phyloP scores from a whole-genome alignment of 1,284 basidiomycete genomes.

The Coniferiporia weirii region DNA sequence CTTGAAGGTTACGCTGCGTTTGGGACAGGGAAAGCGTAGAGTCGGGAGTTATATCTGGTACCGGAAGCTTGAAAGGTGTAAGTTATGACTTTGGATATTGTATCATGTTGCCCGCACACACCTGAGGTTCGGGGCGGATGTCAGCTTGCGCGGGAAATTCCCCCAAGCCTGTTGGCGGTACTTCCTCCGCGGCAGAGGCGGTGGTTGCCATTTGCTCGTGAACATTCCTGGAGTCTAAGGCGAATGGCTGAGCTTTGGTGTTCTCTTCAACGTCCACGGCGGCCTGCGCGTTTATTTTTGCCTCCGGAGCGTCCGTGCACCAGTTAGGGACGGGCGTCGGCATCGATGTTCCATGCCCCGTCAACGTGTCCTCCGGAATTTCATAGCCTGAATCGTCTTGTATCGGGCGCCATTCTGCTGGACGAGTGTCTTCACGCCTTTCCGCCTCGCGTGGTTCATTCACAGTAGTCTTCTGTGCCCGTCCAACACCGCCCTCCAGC shows the following conservation, averaged over 20 bases:
- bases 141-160: neutral
- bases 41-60: neutral
- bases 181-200: neutral
- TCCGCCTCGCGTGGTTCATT: neutral
- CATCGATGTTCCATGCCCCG: neutral
- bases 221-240: neutral
- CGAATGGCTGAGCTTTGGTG: no score
- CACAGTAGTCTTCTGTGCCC: neutral
- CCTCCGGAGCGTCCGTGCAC: neutral
- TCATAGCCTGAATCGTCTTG: neutral
- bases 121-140: neutral
- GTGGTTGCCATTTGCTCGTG: no score
- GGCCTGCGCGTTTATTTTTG: neutral
- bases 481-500: neutral
- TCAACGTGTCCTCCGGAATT: neutral
- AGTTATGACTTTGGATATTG: neutral
- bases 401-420: neutral
- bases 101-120: slow-evolving; percentile 22
- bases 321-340: no score
- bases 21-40: neutral
- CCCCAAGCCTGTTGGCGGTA: neutral
- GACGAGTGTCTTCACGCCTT: neutral
- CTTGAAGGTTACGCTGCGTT: slow-evolving; percentile 48
- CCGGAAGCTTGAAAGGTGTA: neutral
- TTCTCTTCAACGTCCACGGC: neutral